Conservation (phyloP, 1,139 yeast genomes). For the Tardiomyces blankii region DNA sequence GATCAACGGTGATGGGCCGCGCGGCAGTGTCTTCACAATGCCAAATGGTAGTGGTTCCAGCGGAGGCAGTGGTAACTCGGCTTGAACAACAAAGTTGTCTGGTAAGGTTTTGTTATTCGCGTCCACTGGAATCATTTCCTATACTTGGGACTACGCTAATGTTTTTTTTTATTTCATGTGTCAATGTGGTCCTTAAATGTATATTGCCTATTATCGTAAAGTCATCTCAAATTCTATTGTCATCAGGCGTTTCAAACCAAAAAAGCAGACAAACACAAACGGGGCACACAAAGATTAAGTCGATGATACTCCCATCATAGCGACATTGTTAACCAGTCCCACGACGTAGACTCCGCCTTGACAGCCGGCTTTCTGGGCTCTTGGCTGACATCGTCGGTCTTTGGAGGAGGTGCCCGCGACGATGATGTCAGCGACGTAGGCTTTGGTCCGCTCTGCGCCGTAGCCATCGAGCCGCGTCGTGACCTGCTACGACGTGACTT, state of each 20-base stretch:
- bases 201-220: neutral
- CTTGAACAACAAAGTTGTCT: neutral
- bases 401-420: neutral
- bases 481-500: slow-evolving; percentile 2
- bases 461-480: neutral
- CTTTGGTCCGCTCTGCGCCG: neutral
- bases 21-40: neutral
- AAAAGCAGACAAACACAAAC: no score
- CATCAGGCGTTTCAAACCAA: neutral
- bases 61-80: neutral
- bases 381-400: neutral
- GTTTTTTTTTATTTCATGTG: no score
- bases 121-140: no score
- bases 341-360: slow-evolving; percentile 3
- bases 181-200: no score
- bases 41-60: neutral
- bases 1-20: neutral
- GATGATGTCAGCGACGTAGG: neutral
- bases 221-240: neutral
- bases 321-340: slow-evolving; percentile 28
- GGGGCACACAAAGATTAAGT: no score
- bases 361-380: neutral
- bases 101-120: no score
- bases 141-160: neutral
- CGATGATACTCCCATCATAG: slow-evolving; percentile 14